Conservation (phyloP, 2,329 filamentous ascomycete genomes). For the Phyllosticta paracitricarpa region DNA sequence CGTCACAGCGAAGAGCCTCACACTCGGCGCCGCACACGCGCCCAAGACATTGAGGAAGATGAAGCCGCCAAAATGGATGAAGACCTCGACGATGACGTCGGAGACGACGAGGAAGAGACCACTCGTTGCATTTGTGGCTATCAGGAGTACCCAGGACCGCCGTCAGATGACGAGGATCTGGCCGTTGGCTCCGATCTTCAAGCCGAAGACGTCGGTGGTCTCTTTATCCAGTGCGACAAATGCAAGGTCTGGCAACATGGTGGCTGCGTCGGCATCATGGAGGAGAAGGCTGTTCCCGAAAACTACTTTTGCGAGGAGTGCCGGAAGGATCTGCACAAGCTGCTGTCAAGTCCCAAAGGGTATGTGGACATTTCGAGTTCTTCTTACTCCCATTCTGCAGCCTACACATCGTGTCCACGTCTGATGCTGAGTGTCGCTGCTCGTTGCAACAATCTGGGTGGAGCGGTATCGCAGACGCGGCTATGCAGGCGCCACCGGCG, state of each 20-base stretch:
- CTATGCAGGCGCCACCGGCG: slow-evolving; percentile 9
- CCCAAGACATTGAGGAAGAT: slow-evolving; percentile 52
- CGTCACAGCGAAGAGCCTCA: slow-evolving; percentile 54
- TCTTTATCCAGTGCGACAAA: slow-evolving; percentile 95
- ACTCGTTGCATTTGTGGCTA: slow-evolving; percentile 92
- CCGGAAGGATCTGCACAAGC: slow-evolving; percentile 80
- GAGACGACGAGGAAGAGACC: slow-evolving; percentile 72
- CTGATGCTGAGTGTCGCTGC: neutral
- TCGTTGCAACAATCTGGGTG: neutral
- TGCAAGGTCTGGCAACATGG: slow-evolving; percentile 99
- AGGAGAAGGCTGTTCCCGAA: slow-evolving; percentile 73
- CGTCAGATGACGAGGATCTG: slow-evolving; percentile 43
- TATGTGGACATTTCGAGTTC: slow-evolving; percentile 39
- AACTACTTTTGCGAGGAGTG: slow-evolving; percentile 98
- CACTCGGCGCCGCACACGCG: slow-evolving; percentile 70
- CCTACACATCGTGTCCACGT: neutral
- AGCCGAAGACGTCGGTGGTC: slow-evolving; percentile 73
- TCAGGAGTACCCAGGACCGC: slow-evolving; percentile 84
- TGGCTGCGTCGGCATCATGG: slow-evolving; percentile 93
- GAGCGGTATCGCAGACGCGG: neutral
- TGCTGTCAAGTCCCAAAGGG: slow-evolving; percentile 74
- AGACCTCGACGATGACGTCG: slow-evolving; percentile 53
- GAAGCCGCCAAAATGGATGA: slow-evolving; percentile 27
- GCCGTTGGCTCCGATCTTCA: slow-evolving; percentile 39
- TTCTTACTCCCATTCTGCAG: neutral